Base-by-base conservation (phyloP, 306 rosid genomes). In the Rosa chinensis region DNA sequence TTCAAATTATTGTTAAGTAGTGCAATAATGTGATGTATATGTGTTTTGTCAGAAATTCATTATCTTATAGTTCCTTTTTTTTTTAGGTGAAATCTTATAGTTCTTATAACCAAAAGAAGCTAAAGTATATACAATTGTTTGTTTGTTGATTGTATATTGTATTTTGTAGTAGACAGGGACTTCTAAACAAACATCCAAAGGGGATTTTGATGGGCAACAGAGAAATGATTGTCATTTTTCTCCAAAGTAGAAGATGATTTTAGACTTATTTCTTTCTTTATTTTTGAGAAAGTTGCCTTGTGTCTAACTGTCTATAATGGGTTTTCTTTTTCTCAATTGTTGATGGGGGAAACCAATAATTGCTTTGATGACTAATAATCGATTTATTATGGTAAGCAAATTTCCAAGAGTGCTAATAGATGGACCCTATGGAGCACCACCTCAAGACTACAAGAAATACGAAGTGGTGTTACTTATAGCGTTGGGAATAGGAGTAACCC, bases 341-440 rank as follows among this genome's bases (percentile, higher is more conserved):
- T 42, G 40, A 2, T 25, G 64, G 32, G 66, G 49, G 45, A 62
- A 50, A 32, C 35, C 47, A 39, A 40, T 37, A 32, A 66, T 66
- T 35, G n/a, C 3, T 40, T 21, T 37, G 32, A 28, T 81, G 25
- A 52, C 70, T 4, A 12, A 35, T 28, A 3, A 18, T 20, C 2
- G 37, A 32, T 32, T 32, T 32, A 32, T 32, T 8, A 37, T 23
- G 66, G 67, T 42, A 70, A 85, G 87, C n/a, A 72, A 45, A 40
- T 70, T 81, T 39, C 91, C 95, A 8, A 90, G 70, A 75, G 86
- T 90, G 18, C 45, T 89, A 39, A 87, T 90, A 42, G 95, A 90
- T 72, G 95, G 95, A 40, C 92, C 95, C n/a, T 90, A 90, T 59
- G 95, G 91, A 45, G 95, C 95, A 0, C 92, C 95, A 12, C 89